phyloP scores from a whole-genome alignment of 179 eudicot species.

The Corrigiola litoralis region DNA sequence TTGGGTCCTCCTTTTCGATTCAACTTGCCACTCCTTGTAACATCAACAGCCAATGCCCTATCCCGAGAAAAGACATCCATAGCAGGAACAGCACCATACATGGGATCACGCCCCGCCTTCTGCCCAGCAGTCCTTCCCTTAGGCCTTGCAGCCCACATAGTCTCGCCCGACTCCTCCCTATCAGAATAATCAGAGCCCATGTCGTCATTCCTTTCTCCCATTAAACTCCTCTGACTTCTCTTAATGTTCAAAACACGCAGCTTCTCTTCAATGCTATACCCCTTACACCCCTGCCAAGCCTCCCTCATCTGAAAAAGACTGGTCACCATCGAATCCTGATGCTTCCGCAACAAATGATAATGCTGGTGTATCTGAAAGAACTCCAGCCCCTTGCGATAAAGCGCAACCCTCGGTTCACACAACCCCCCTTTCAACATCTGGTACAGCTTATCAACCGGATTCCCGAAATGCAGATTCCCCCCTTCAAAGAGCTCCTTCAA shows the following conservation, averaged over 20 bases:
- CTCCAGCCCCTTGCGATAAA: conserved; percentile 74
- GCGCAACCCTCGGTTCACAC: conserved; percentile 90
- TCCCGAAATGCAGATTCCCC: conserved; percentile 75
- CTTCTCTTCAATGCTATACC: conserved; percentile 91
- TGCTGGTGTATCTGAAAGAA: conserved; percentile 74
- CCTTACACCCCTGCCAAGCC: conserved; percentile 73
- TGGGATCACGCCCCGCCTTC: conserved; percentile 34
- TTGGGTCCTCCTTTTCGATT: conserved; percentile 52
- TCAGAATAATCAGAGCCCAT: conserved; percentile 65
- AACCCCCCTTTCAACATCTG: conserved; percentile 89
- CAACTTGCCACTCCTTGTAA: conserved; percentile 36
- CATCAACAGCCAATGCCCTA: conserved; percentile 28
- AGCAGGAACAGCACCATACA: conserved; percentile 29
- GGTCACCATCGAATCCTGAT: conserved; percentile 73
- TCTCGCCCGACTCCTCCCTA: conserved; percentile 52
- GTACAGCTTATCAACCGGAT: conserved; percentile 59
- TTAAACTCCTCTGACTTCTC: conserved; percentile 72
- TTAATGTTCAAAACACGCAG: conserved; percentile 68
- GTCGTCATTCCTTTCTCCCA: conserved; percentile 66
- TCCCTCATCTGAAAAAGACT: conserved; percentile 71
- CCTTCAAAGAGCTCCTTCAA: conserved; percentile 88
- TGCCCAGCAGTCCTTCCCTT: conserved; percentile 45
- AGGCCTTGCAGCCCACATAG: conserved; percentile 43
- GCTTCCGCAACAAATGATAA: conserved; percentile 59
- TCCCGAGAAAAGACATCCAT: conserved; percentile 36